Conservation (phyloP, 2,329 filamentous ascomycete species). For the Lasiodiplodia gonubiensis region DNA sequence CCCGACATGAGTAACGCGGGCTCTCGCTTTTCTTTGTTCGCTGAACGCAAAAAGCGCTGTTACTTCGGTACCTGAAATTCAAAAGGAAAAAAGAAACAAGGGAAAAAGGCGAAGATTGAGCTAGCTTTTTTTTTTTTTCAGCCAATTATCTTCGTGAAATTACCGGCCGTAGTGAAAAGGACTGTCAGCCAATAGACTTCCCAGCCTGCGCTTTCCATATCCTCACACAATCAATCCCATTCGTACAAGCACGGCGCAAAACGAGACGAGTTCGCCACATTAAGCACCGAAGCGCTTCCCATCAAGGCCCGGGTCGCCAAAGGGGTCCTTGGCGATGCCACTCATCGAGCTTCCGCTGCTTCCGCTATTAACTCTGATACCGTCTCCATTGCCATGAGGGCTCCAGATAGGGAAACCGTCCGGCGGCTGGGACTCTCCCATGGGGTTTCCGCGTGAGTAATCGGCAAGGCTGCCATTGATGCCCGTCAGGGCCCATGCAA, state of each 20-base stretch:
- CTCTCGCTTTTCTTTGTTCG: constrained; percentile 9
- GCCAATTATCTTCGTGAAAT: background rate
- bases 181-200: constrained; percentile 9
- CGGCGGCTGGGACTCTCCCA: constrained; percentile 67
- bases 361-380: constrained; percentile 8
- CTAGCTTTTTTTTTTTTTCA: background rate
- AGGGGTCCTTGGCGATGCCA: constrained; percentile 35
- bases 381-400: constrained; percentile 13
- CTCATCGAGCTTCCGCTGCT: constrained; percentile 24
- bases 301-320: constrained; percentile 44
- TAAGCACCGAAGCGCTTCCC: constrained; percentile 20
- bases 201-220: background rate
- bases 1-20: background rate
- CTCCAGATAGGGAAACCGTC: constrained; percentile 67
- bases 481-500: constrained; percentile 80
- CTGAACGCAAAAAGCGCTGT: constrained; percentile 9
- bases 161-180: constrained; percentile 7
- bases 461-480: constrained; percentile 77
- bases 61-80: background rate
- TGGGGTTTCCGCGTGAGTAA: constrained; percentile 66
- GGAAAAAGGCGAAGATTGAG: background rate
- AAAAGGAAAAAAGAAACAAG: background rate
- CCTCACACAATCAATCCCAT: background rate
- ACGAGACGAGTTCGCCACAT: background rate
- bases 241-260: background rate